Conservation (phyloP, 306 rosid species). For the Lathyrus tuberosus region DNA sequence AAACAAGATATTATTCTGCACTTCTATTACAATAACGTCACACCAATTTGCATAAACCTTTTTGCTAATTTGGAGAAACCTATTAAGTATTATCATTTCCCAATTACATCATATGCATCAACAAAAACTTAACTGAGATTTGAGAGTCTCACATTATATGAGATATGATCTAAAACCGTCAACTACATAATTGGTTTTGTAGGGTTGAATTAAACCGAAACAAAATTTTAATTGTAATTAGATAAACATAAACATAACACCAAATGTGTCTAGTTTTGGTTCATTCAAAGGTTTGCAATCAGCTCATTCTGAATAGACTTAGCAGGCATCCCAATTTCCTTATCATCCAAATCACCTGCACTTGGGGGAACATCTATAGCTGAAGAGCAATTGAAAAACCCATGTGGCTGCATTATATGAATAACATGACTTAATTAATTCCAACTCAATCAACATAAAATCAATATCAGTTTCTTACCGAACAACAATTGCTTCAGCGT, state of each 20-base stretch:
- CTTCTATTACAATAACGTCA: too few species aligned
- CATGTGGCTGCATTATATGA: slow-evolving; percentile 69
- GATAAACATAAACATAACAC: slow-evolving; percentile 17
- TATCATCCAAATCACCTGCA: slow-evolving; percentile 62
- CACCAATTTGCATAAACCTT: too few species aligned
- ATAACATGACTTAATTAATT: slow-evolving; percentile 18
- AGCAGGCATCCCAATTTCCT: slow-evolving; percentile 57
- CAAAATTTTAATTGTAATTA: not conserved
- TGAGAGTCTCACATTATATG: too few species aligned
- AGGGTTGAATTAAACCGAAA: not conserved
- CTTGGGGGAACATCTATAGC: slow-evolving; percentile 77
- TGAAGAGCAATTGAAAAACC: slow-evolving; percentile 79
- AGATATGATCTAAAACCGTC: not conserved
- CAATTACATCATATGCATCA: too few species aligned
- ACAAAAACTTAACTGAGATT: not conserved
- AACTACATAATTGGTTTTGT: not conserved
- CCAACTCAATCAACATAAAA: not conserved
- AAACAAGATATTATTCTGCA: too few species aligned
- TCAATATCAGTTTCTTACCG: slow-evolving; percentile 1
- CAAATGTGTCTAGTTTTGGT: slow-evolving; percentile 13
- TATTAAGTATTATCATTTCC: too few species aligned
- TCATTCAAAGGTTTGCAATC: slow-evolving; percentile 60
- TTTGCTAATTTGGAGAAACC: too few species aligned
- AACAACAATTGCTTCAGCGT: not conserved
- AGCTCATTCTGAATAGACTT: slow-evolving; percentile 67